These are phyloP conservation scores for Tricholoma flavovirens DNA, from an alignment of 768 basidiomycete genomes.

Conservation along the genomic window DNA sequence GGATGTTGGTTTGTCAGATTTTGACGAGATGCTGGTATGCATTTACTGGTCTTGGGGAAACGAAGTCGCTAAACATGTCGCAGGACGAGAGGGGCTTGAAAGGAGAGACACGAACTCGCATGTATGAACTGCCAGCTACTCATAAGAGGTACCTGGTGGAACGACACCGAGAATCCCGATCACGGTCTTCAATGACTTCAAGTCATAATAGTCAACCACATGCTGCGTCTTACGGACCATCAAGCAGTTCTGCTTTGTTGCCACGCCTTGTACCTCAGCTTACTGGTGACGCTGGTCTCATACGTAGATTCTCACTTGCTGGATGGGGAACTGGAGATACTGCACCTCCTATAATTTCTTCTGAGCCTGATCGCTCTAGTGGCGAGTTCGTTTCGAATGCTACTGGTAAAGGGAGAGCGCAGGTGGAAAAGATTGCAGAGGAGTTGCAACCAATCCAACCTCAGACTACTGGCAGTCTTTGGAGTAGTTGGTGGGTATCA, in stretches of 20 bases:
- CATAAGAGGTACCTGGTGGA: conserved; percentile 65
- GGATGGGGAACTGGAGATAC: conserved; percentile 46
- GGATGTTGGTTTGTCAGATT: conserved; percentile 40
- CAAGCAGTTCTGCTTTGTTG: conserved; percentile 50
- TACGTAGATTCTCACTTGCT: conserved; percentile 62
- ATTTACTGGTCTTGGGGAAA: not conserved
- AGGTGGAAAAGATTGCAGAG: conserved; percentile 27
- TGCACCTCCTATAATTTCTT: conserved; percentile 29
- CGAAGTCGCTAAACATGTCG: conserved; percentile 5
- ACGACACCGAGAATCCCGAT: conserved; percentile 43
- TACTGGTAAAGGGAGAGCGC: conserved; percentile 21
- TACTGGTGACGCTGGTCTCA: conserved; percentile 63
- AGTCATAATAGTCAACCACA: conserved; percentile 26
- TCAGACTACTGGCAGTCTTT: conserved; percentile 71
- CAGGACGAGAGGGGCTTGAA: conserved; percentile 73
- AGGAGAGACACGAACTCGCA: conserved; percentile 56
- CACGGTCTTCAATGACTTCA: conserved; percentile 22
- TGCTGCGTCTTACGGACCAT: conserved; percentile 53
- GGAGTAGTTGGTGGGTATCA: conserved; percentile 73
- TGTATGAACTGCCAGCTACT: conserved; percentile 54
- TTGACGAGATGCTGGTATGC: conserved; percentile 65
- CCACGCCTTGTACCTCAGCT: conserved; percentile 69
- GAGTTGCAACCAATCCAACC: conserved; percentile 42
- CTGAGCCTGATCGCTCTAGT: conserved; percentile 29
- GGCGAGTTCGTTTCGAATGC: conserved; percentile 29